Percentiles rank a stretch among this genome's conserved stretches.
These are phyloP conservation scores for Leccinum rimulosum DNA, from an alignment of 768 basidiomycete species.

Conservation along the genomic window DNA sequence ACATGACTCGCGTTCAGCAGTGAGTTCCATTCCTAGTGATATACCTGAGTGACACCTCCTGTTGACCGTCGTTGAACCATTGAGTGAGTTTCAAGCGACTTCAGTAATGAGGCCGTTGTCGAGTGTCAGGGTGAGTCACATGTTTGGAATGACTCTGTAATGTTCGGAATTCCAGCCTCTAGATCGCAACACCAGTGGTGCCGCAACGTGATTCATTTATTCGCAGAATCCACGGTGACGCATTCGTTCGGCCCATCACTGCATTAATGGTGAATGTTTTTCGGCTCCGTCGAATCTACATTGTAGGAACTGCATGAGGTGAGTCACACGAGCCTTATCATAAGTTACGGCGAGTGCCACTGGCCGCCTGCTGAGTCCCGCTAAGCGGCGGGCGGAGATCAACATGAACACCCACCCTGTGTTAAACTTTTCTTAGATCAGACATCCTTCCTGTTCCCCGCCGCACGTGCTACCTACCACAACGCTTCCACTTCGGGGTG, in stretches of 20 bases:
- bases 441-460: constrained; percentile 73
- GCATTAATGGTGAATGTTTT: constrained; percentile 45
- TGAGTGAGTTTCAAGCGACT: constrained; percentile 20
- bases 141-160: constrained; percentile 37
- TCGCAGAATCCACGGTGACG: neutral
- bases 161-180: constrained; percentile 50
- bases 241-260: constrained; percentile 6
- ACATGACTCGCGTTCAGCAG: neutral
- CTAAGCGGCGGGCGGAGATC: neutral
- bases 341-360: neutral
- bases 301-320: constrained; percentile 15
- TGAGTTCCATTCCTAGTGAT: constrained; percentile 7
- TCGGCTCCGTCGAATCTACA: constrained; percentile 51
- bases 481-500: constrained; percentile 2
- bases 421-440: constrained; percentile 42
- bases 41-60: constrained; percentile 33
- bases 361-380: neutral
- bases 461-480: constrained; percentile 48
- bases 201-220: neutral
- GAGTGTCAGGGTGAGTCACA: constrained; percentile 36
- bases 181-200: constrained; percentile 55
- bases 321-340: constrained; percentile 13
- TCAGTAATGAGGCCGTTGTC: constrained; percentile 39
- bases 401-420: constrained; percentile 46
- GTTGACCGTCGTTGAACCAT: constrained; percentile 26